Evolutionary conservation across 768 basidiomycete species (phyloP).

Genomic region (Lanmaoa pseudosensibilis): DNA sequence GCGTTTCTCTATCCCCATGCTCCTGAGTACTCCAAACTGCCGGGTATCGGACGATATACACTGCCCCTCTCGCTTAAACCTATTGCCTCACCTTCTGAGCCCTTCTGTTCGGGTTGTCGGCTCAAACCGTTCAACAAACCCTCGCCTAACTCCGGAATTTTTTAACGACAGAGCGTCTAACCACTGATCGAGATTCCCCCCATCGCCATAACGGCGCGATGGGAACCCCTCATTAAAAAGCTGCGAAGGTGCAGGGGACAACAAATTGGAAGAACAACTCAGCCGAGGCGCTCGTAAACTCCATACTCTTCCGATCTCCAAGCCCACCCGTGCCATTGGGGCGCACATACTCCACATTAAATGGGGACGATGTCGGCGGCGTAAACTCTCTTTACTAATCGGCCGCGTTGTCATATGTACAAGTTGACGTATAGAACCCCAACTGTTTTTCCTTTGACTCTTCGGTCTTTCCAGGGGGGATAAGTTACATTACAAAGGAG

Average conservation of each 20-base stretch:
- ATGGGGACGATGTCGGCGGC: conserved; percentile 88
- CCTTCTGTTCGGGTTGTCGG: neutral
- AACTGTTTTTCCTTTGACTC: neutral
- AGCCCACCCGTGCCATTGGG: conserved; percentile 65
- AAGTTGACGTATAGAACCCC: conserved; percentile 16
- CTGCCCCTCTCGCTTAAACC: neutral
- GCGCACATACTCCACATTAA: conserved; percentile 98
- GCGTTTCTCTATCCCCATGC: neutral
- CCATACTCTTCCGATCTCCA: conserved; percentile 94
- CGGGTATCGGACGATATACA: neutral
- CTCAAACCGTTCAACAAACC: neutral
- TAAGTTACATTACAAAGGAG: conserved; percentile 1
- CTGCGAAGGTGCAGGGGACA: conserved; percentile 14
- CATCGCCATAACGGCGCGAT: conserved; percentile 7
- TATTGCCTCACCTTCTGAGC: neutral
- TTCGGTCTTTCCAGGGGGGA: neutral
- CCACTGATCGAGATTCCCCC: conserved; percentile 6
- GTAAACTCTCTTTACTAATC: conserved; percentile 93
- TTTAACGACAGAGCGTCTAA: neutral
- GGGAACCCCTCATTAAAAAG: conserved; percentile 14
- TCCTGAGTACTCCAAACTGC: neutral
- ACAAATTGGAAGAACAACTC: conserved; percentile 10
- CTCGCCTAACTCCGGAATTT: neutral
- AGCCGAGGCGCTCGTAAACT: conserved; percentile 38
- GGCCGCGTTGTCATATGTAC: conserved; percentile 77